Conservation (phyloP, 1,139 yeast species). For the Yamadazyma blattariae region DNA sequence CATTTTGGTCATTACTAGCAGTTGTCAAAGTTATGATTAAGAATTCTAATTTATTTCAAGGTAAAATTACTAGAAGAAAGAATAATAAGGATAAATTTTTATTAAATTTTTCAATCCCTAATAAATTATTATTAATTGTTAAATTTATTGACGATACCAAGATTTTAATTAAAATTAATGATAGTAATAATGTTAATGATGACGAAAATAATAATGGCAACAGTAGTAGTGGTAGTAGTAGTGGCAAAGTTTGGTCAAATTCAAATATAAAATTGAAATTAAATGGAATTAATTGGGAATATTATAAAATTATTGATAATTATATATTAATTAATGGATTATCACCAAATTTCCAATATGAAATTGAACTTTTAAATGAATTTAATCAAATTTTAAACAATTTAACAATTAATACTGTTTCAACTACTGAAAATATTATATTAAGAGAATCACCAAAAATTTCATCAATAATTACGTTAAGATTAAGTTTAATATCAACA, state of each 20-base stretch:
- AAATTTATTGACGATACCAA: constrained; percentile 31
- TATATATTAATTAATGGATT: constrained; percentile 60
- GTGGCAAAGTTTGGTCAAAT: constrained; percentile 14
- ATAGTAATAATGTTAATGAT: constrained; percentile 30
- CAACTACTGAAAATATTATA: constrained; percentile 14
- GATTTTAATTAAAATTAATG: constrained; percentile 36
- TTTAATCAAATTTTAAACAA: constrained; percentile 25
- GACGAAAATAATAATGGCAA: too few relatives aligned
- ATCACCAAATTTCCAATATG: constrained; percentile 67
- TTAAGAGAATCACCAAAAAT: constrained; percentile 17
- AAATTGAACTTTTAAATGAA: constrained; percentile 48
- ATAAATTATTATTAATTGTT: constrained; percentile 20
- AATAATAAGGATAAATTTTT: constrained; percentile 19
- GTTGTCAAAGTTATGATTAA: constrained; percentile 56
- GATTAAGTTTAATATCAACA: constrained; percentile 60
- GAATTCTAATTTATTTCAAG: constrained; percentile 50
- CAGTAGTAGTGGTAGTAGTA: too few relatives aligned
- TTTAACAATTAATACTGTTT: constrained; percentile 34
- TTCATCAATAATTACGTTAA: constrained; percentile 58
- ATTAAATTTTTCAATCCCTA: constrained; percentile 6
- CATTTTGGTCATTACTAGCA: constrained; percentile 66
- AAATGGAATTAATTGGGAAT: constrained; percentile 60
- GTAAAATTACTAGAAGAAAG: constrained; percentile 40
- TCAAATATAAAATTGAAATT: constrained; percentile 47
- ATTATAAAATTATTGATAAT: constrained; percentile 38